Percentiles rank a stretch among this genome's conserved stretches.
These are phyloP conservation scores for Podospora didyma DNA, from an alignment of 495 filamentous ascomycete genomes.

Conservation along the genomic window DNA sequence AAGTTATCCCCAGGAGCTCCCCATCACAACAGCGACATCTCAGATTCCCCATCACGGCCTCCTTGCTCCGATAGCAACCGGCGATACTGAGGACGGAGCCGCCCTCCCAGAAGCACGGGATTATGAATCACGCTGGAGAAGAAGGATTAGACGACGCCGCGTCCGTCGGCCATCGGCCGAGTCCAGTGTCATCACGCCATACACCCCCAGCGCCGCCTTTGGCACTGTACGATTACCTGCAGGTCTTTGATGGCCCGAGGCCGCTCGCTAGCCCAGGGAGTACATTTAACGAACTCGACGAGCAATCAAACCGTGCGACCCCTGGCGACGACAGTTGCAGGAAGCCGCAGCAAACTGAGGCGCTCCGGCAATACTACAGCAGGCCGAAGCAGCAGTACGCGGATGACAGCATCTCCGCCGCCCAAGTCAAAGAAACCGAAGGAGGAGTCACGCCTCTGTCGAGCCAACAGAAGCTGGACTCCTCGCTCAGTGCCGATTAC, in stretches of 20 bases:
- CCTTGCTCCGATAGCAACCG: too few species aligned
- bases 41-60: too few species aligned
- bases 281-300: neutral
- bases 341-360: neutral
- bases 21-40: too few species aligned
- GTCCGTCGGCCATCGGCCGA: neutral
- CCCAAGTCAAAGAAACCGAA: too few species aligned
- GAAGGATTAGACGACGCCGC: neutral
- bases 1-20: too few species aligned
- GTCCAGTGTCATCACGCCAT: neutral
- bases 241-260: neutral
- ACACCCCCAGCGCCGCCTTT: neutral
- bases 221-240: conserved; percentile 4
- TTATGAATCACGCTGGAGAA: neutral
- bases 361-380: neutral
- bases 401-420: too few species aligned
- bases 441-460: too few species aligned
- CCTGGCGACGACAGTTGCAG: neutral
- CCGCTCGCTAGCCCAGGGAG: neutral
- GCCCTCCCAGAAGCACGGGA: too few species aligned
- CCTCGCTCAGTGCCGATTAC: neutral
- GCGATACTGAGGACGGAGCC: too few species aligned
- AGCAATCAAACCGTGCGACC: neutral
- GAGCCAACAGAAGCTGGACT: too few species aligned
- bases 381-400: too few species aligned